Conservation (phyloP, 768 basidiomycete species). For the Auricularia sp. region DNA sequence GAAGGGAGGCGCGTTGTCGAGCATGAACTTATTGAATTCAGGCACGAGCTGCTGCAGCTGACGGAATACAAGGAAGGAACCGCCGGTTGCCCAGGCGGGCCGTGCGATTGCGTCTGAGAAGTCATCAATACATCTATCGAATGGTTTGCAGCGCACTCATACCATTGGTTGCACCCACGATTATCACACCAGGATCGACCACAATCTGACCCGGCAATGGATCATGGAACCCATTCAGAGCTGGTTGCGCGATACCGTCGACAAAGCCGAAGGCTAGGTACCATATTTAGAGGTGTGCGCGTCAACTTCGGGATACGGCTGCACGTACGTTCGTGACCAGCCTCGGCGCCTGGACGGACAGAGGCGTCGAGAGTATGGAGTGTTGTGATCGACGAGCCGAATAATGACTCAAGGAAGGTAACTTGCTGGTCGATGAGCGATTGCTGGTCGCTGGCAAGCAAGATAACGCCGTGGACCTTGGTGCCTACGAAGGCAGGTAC, state of each 20-base stretch:
- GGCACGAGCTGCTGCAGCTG: constrained; percentile 25
- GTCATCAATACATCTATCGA: not conserved
- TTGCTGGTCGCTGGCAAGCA: not conserved
- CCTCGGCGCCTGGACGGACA: constrained; percentile 16
- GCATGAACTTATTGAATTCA: constrained; percentile 22
- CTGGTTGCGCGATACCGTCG: constrained; percentile 23
- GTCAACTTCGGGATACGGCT: no score
- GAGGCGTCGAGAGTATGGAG: constrained; percentile 28
- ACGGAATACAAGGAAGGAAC: constrained; percentile 16
- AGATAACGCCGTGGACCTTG: not conserved
- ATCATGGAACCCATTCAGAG: constrained; percentile 19
- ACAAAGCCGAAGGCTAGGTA: constrained; percentile 14
- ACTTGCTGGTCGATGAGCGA: not conserved
- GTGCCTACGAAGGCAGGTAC: not conserved
- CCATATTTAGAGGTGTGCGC: no score
- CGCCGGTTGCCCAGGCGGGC: constrained; percentile 7
- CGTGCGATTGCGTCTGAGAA: not conserved
- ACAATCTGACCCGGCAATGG: constrained; percentile 15
- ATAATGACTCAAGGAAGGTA: constrained; percentile 9
- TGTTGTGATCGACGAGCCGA: constrained; percentile 32
- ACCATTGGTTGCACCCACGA: constrained; percentile 11
- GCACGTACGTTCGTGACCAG: constrained; percentile 16
- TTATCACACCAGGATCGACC: constrained; percentile 19
- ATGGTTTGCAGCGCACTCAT: not conserved
- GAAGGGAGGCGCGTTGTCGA: constrained; percentile 13